Base-by-base conservation (phyloP, 2,329 filamentous ascomycete species). In the Endocalyx cinctus region DNA sequence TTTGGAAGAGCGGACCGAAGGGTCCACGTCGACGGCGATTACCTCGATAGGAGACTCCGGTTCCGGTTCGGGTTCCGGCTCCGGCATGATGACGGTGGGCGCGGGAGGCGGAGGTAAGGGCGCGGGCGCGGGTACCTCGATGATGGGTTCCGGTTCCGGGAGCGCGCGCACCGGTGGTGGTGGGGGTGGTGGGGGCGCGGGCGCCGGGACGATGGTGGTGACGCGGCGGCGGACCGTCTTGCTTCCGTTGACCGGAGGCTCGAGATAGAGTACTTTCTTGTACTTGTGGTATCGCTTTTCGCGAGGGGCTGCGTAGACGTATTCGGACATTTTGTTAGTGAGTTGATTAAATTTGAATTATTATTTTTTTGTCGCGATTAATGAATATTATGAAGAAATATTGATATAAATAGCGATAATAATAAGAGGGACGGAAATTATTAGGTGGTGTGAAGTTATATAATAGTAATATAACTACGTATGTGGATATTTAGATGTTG, bases 11-110 rank as follows among this genome's bases (percentile, higher is more conserved):
- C 51, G 35, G 29, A 46, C 48, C 1, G 54, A 52, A 3, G 60
- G 58, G 32, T 65, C 63, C 19, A 67, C 54, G 48, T 65, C 60
- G 4, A 67, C 62, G 32, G 61, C 60, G 36, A 66, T 66, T 28
- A 66, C 60, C 43, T 67, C 63, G 38, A 66, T 64, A 15, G 50
- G 43, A n/a, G 44, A 55, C 46, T 34, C 43, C 25, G 31, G 50
- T 39, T 46, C 52, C 14, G 32, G 46, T 35, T 38, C 39, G n/a
- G 39, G 34, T 38, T 43, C 37, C 1, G 41, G 46, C 14, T 36
- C 39, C 4, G 39, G 42, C 10, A 35, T 43, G 8, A 38, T 27
- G 5, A 36, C 43, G 8, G 39, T 27, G 6, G 34, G 42, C 3
- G 32, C 31, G 10, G 38, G 42, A 1, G 35, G 31, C 7, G 42